These are phyloP conservation scores for Ambrosia trifida DNA, from an alignment of 129 eudicot species.

Conservation along the genomic window DNA sequence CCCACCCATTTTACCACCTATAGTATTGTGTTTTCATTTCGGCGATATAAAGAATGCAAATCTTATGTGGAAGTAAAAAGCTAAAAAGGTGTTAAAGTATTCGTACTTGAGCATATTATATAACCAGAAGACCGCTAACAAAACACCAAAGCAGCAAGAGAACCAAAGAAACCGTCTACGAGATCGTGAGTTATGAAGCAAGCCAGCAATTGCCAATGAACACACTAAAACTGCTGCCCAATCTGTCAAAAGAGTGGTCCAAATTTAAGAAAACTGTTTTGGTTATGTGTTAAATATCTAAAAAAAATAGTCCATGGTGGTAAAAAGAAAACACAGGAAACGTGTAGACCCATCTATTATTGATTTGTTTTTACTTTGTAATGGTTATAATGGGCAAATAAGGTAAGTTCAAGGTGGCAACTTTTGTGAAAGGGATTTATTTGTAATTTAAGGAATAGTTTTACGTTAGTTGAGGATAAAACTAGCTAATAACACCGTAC, in stretches of 20 bases:
- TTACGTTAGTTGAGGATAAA: not conserved
- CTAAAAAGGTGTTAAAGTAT: not conserved
- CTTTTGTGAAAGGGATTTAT: no score
- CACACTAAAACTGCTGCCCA: conserved; percentile 72
- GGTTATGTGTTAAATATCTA: not conserved
- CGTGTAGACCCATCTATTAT: not conserved
- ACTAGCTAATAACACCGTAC: not conserved
- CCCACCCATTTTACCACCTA: not conserved
- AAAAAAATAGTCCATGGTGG: no score
- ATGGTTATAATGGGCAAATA: not conserved
- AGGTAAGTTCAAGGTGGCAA: not conserved
- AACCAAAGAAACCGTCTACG: conserved; percentile 72
- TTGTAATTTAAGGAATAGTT: no score
- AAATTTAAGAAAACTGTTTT: not conserved
- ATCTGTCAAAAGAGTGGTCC: conserved; percentile 44
- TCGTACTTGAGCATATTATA: conserved; percentile 74
- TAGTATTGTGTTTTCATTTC: not conserved
- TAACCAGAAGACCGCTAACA: conserved; percentile 77
- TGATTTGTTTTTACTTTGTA: not conserved
- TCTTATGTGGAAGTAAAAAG: not conserved
- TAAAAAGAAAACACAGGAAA: not conserved
- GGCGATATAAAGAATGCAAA: conserved; percentile 5
- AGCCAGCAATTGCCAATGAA: conserved; percentile 56
- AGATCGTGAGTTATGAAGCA: conserved; percentile 55
- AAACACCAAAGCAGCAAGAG: conserved; percentile 56